Evolutionary conservation across 129 eudicot genomes (phyloP), one percentile per base, ranked within the genome.

Genomic region (Daucus carota): DNA sequence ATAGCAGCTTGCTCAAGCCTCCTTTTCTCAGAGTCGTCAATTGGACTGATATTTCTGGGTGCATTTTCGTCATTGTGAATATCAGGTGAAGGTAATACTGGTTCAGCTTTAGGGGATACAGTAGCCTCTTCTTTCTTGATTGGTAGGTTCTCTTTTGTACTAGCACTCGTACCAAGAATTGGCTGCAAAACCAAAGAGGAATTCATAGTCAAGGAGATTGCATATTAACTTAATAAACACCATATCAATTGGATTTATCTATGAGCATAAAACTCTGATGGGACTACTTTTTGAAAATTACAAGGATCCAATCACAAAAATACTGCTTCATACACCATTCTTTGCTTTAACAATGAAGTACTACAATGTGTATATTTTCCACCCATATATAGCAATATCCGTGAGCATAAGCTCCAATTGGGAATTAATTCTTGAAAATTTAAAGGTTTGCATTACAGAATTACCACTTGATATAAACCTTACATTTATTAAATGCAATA

Each of bases 1-100:
- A 34, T 34, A 68, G 73, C 73, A 68, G 73, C 46, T 36, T 68
- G 73, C 73, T 68, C 73, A 68, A 68, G 73, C 29, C 45, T 68
- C 73, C 18, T 20, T 68, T 20, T 34, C 36, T 68, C 73, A 34
- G 73, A 16, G 11, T 68, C 73, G 1, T 36, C 17, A 20, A 20
- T 38, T 34, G 44, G 5, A n/a, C 73, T 36, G 28, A 68, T 68
- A 32, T 34, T 68, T 68, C 24, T 20, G 7, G 46, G 44, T 36
- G 26, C 73, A 32, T 68, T 34, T 45, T 34, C 45, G 36, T 45
- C 45, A 68, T 68, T 36, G 44, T 20, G 20, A 68, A 36, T 36
- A 34, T 34, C 13, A 32, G 0, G 73, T 6, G 73, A 68, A 68
- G 71, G 15, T 65, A 32, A 65, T 15, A 65, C 2, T 1, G 36